Evolutionary conservation across 306 rosid genomes (phyloP).

Genomic region (Cucurbita ficifolia): DNA sequence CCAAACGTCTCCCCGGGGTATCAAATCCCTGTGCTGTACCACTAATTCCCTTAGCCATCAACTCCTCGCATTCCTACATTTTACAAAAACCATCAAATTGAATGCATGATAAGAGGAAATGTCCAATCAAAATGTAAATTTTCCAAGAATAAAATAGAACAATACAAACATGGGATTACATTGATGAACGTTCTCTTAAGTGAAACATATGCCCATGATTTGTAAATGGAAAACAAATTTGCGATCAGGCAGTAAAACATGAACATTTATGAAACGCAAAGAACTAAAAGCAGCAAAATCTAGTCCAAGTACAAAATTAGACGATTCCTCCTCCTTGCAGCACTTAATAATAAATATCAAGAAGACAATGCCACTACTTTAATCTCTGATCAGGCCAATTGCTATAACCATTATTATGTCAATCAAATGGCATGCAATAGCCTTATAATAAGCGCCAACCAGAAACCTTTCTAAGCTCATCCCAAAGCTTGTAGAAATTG

Average conservation of each 20-base stretch:
- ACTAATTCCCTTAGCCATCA: conserved; percentile 63
- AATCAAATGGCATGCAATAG: neutral
- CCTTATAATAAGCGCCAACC: neutral
- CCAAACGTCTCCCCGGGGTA: conserved; percentile 79
- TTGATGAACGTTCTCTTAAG: neutral
- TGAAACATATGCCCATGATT: neutral
- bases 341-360: neutral
- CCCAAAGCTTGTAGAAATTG: conserved; percentile 89
- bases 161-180: neutral
- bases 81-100: conserved; percentile 4
- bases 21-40: conserved; percentile 77
- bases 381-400: neutral
- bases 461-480: conserved; percentile 59
- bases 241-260: neutral
- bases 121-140: neutral
- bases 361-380: neutral
- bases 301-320: neutral
- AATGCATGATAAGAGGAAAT: conserved; percentile 1
- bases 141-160: neutral
- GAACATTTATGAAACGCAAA: neutral
- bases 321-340: neutral
- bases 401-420: neutral
- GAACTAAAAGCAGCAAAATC: neutral
- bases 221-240: neutral
- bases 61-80: conserved; percentile 77